Evolutionary conservation across 2,329 filamentous ascomycete species (phyloP), one percentile per base, ranked within the genome.

Genomic region (Leptoxyphium fumago): DNA sequence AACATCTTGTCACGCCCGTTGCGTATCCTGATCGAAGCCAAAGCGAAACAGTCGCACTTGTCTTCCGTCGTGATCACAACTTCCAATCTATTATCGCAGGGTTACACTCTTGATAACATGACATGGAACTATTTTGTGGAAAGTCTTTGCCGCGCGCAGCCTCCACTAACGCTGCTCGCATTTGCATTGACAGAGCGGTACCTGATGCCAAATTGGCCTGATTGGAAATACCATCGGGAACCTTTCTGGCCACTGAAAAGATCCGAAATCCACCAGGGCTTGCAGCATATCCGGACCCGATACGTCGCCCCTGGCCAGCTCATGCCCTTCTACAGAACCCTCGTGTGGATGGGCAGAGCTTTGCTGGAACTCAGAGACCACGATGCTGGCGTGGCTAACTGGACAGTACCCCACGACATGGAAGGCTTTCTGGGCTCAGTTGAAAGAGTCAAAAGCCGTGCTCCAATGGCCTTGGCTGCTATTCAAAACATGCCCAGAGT

Each of bases 121-220:
- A 87, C 84, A 52, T 94, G 86, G 86, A 91, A 94, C 58, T 70
- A 74, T 42, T 79, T 84, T 50, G 72, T 94, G 44, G 76, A 82
- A 53, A 63, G 72, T 42, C 75, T 95, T 26, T 75, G 78, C 18
- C 66, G 70, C 11, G 69, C 77, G 43, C 71, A 73, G 39, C 59
- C 59, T 18, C 55, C 60, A 13, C 69, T 73, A 39, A 72, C 74
- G 53, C 64, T 75, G 40, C 70, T 80, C 15, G 87, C 87, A 32
- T 94, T 91, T 63, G 58, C 66, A 17, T 64, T 80, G 42, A 89
- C 84, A 58, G 89, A 96, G 65, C 64, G 70, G 21, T 75, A 77
- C 47, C 78, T 96, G 44, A 93, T 94, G 74, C 72, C 75, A 1
- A 70, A 75, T 29, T 94, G 87, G 74, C 74, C 75, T 10, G 85